phyloP scores from a whole-genome alignment of 2,329 filamentous ascomycete genomes.

The Colletotrichum sp. region DNA sequence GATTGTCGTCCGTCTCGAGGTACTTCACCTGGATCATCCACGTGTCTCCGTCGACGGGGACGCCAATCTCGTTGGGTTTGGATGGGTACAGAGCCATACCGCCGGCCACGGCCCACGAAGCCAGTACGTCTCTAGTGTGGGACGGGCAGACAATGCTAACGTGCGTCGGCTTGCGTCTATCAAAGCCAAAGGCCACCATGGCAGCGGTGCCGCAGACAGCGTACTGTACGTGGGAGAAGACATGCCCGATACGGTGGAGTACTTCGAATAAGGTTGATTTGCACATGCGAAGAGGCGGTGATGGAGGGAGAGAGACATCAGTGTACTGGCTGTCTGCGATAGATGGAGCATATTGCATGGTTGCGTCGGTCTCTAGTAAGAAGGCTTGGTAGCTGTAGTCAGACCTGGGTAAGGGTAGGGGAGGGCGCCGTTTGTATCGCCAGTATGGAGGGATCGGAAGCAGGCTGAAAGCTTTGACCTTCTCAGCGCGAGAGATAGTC shows the following conservation, averaged over 20 bases:
- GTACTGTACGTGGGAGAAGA: slow-evolving; percentile 49
- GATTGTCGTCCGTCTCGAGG: slow-evolving; percentile 20
- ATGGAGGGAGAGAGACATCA: neutral
- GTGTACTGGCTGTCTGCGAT: neutral
- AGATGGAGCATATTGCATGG: neutral
- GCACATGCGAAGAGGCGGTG: slow-evolving; percentile 24
- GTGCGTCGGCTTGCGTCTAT: slow-evolving; percentile 28
- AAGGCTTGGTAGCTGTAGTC: neutral
- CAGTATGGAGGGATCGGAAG: neutral
- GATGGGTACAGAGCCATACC: slow-evolving; percentile 33
- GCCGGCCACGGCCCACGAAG: slow-evolving; percentile 41
- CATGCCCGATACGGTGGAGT: slow-evolving; percentile 39
- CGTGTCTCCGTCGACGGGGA: slow-evolving; percentile 41
- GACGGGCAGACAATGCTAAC: slow-evolving; percentile 47
- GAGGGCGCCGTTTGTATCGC: neutral
- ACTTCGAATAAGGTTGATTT: slow-evolving; percentile 37
- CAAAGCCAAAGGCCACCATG: slow-evolving; percentile 48
- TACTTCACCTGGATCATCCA: slow-evolving; percentile 42
- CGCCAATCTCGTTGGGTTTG: slow-evolving; percentile 44
- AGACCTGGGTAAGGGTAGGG: neutral
- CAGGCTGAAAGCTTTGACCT: neutral
- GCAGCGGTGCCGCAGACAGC: slow-evolving; percentile 51
- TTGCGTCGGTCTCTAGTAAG: neutral
- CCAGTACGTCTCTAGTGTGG: slow-evolving; percentile 37
- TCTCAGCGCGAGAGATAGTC: neutral